A percentile compares a stretch with the other conserved stretches of the same genome.
These are phyloP conservation scores for Euphrasia arctica DNA, from an alignment of 305 asterid species.

Conservation along the genomic window DNA sequence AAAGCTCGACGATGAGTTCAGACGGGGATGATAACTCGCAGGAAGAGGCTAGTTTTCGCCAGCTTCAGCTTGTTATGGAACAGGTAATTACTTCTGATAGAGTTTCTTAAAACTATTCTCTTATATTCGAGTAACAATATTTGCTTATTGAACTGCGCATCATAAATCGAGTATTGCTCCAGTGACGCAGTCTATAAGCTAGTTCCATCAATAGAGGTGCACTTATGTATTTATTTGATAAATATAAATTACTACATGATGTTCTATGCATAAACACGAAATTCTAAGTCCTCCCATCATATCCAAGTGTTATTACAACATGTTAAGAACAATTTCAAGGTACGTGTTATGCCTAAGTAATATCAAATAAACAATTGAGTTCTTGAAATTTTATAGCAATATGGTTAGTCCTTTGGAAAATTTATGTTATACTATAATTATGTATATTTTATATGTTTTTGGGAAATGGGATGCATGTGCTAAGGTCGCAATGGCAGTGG, in stretches of 20 bases:
- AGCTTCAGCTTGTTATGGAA: constrained; percentile 80
- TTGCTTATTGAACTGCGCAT: constrained; percentile 10
- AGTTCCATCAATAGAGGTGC: neutral
- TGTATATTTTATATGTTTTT: neutral
- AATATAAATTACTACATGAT: neutral
- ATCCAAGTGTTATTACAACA: neutral
- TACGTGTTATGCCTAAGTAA: neutral
- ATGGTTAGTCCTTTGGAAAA: neutral
- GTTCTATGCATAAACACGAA: neutral
- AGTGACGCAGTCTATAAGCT: neutral
- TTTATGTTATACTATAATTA: neutral
- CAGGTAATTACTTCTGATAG: constrained; percentile 47
- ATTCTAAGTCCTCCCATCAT: neutral
- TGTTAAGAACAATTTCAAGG: constrained; percentile 1
- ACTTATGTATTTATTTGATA: neutral
- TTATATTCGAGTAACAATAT: neutral
- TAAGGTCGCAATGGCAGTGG: neutral
- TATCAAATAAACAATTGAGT: neutral
- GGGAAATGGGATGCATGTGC: neutral
- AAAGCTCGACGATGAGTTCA: constrained; percentile 50
- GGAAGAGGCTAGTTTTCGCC: constrained; percentile 79
- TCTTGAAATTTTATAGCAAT: neutral
- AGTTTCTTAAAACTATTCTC: constrained; percentile 4
- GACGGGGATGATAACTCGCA: constrained; percentile 55
- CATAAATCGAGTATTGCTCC: neutral